These are phyloP conservation scores for Hanseniaspora lachancei DNA, from an alignment of 805 yeast species.

Conservation along the genomic window DNA sequence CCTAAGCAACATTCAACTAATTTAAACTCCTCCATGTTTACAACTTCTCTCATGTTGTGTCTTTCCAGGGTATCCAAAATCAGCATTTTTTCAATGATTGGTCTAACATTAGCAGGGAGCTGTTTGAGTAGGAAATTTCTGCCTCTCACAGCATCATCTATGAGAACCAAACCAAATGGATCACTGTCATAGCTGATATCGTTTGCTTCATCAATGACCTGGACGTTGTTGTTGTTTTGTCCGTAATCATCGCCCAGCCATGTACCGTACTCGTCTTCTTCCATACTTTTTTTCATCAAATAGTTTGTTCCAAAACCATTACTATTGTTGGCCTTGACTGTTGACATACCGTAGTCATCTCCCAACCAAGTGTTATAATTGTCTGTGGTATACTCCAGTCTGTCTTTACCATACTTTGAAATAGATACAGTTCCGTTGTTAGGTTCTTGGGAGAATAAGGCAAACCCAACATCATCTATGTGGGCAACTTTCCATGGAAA, in stretches of 20 bases:
- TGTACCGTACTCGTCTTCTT: conserved; percentile 5
- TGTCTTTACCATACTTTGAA: background rate
- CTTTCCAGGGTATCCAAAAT: conserved; percentile 7
- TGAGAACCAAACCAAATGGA: conserved; percentile 3
- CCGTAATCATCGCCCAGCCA: conserved; percentile 13
- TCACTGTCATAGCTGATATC: background rate
- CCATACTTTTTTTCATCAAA: background rate
- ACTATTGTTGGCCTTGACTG: conserved; percentile 15
- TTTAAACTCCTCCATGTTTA: conserved; percentile 7
- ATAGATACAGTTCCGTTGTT: conserved; percentile 16
- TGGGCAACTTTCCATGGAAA: conserved; percentile 97
- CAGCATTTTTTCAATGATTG: conserved; percentile 4
- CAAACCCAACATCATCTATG: conserved; percentile 51
- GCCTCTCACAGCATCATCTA: conserved; percentile 9
- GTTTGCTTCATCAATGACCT: background rate
- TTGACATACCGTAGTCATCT: conserved; percentile 49
- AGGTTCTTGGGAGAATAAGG: conserved; percentile 42
- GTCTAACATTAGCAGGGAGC: conserved; percentile 4
- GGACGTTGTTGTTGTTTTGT: conserved; percentile 10
- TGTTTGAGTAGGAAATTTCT: conserved; percentile 9
- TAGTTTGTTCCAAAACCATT: background rate
- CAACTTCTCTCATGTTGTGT: conserved; percentile 10
- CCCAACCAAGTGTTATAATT: conserved; percentile 39
- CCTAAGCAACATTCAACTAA: conserved; percentile 7
- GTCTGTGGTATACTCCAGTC: conserved; percentile 39